phyloP scores from a whole-genome alignment of 1,284 basidiomycete genomes.

The Ganoderma lingzhi region DNA sequence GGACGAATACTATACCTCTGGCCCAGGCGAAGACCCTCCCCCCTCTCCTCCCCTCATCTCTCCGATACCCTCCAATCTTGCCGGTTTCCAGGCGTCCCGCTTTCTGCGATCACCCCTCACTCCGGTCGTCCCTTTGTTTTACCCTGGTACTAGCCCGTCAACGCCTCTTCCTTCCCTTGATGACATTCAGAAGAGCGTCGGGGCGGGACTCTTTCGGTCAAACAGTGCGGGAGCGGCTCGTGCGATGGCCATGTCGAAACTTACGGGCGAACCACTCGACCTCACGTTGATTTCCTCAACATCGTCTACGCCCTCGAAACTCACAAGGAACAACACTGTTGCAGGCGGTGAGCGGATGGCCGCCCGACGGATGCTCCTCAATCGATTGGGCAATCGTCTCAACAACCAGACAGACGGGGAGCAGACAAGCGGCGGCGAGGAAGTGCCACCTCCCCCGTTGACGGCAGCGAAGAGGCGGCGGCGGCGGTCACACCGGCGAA shows the following conservation, averaged over 20 bases:
- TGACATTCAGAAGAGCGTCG: slow-evolving; percentile 58
- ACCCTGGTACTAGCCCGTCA: slow-evolving; percentile 69
- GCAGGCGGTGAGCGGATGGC: slow-evolving; percentile 78
- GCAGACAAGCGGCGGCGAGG: slow-evolving; percentile 69
- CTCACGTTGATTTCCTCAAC: slow-evolving; percentile 43
- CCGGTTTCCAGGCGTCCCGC: slow-evolving; percentile 58
- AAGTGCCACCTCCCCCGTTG: slow-evolving; percentile 50
- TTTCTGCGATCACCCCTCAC: slow-evolving; percentile 56
- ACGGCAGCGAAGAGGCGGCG: slow-evolving; percentile 56
- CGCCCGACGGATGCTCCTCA: slow-evolving; percentile 71
- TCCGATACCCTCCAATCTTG: slow-evolving; percentile 69
- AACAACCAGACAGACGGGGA: slow-evolving; percentile 67
- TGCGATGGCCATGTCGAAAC: slow-evolving; percentile 77
- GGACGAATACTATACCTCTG: slow-evolving; percentile 59
- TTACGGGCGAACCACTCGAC: slow-evolving; percentile 71
- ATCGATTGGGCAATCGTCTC: slow-evolving; percentile 66
- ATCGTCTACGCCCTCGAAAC: slow-evolving; percentile 57
- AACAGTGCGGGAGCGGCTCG: slow-evolving; percentile 75
- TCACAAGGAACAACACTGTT: slow-evolving; percentile 80
- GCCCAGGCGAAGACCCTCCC: slow-evolving; percentile 49
- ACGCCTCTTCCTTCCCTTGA: slow-evolving; percentile 78
- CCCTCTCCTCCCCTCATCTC: slow-evolving; percentile 62
- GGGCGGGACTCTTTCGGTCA: slow-evolving; percentile 71
- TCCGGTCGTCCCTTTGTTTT: slow-evolving; percentile 62
- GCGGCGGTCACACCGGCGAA: slow-evolving; percentile 65